These are phyloP conservation scores for Rhinocladiella similis DNA, from an alignment of 2,329 filamentous ascomycete species.

Conservation along the genomic window DNA sequence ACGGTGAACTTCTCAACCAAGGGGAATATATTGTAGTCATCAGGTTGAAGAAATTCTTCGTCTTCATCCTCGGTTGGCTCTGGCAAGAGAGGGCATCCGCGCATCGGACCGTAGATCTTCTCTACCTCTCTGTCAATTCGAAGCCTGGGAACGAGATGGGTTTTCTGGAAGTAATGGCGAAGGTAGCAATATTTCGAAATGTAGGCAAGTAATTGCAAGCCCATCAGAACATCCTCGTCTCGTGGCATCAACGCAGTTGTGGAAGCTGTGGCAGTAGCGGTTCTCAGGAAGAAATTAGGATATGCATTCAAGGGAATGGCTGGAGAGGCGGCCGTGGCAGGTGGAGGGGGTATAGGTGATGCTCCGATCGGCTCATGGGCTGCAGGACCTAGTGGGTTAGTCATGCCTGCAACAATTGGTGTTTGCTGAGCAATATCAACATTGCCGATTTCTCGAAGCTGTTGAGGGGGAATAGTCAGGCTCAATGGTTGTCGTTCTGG, in stretches of 20 bases:
- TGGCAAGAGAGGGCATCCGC: slow-evolving; percentile 35
- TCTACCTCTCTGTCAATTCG: slow-evolving; percentile 85
- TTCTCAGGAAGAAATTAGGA: slow-evolving; percentile 76
- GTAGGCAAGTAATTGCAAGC: slow-evolving; percentile 91
- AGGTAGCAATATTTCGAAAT: slow-evolving; percentile 99
- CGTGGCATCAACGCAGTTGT: slow-evolving; percentile 89
- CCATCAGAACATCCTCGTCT: slow-evolving; percentile 98
- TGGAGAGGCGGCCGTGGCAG: slow-evolving; percentile 69
- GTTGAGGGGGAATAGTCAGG: slow-evolving; percentile 69
- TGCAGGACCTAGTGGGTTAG: slow-evolving; percentile 68
- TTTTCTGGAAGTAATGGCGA: slow-evolving; percentile 90
- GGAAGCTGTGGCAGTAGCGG: slow-evolving; percentile 65
- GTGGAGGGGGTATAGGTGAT: slow-evolving; percentile 68
- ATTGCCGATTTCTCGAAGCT: slow-evolving; percentile 79
- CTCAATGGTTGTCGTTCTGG: slow-evolving; percentile 58
- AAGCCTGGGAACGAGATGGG: slow-evolving; percentile 87
- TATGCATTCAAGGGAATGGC: slow-evolving; percentile 69
- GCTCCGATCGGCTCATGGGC: slow-evolving; percentile 69
- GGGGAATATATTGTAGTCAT: slow-evolving; percentile 98
- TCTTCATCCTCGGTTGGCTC: slow-evolving; percentile 65
- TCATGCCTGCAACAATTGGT: slow-evolving; percentile 79
- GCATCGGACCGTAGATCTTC: slow-evolving; percentile 71
- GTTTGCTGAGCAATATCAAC: slow-evolving; percentile 92
- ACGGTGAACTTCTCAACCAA: slow-evolving; percentile 98
- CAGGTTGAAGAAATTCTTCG: slow-evolving; percentile 85